phyloP scores from a whole-genome alignment of 331 rosid genomes.

The Pyracantha coccinea region DNA sequence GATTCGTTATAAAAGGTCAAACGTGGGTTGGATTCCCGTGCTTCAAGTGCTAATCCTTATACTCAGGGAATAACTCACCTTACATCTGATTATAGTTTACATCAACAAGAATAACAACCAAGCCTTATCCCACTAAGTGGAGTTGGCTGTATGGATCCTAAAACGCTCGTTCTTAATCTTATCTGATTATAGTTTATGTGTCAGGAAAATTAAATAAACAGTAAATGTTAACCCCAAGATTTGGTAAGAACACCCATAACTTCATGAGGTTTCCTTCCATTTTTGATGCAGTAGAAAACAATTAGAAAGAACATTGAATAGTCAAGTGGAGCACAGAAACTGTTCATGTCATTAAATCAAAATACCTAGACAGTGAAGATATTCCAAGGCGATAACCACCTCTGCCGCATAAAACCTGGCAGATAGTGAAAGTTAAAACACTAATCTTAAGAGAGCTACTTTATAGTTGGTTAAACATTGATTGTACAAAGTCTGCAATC shows the following conservation, averaged over 20 bases:
- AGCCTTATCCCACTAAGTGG: no score
- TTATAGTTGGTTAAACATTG: background rate
- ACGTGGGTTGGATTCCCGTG: background rate
- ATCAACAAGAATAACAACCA: no score
- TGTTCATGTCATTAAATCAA: background rate
- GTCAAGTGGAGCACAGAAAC: background rate
- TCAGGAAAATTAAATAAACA: background rate
- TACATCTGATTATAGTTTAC: background rate
- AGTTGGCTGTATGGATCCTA: no score
- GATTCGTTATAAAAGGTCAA: background rate
- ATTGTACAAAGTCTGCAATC: background rate
- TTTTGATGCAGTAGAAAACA: background rate
- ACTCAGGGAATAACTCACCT: background rate
- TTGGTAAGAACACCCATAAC: background rate
- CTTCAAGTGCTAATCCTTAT: background rate
- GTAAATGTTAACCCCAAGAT: background rate
- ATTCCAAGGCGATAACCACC: constrained; percentile 85
- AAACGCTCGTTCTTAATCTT: no score
- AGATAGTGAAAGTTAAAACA: constrained; percentile 15
- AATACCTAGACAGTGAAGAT: constrained; percentile 95
- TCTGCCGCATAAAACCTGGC: constrained; percentile 92
- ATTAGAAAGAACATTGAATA: background rate
- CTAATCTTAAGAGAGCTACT: background rate
- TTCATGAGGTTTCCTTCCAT: background rate
- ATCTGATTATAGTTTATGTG: background rate